phyloP scores from a whole-genome alignment of 768 basidiomycete species.

The Termitomyces sp. region DNA sequence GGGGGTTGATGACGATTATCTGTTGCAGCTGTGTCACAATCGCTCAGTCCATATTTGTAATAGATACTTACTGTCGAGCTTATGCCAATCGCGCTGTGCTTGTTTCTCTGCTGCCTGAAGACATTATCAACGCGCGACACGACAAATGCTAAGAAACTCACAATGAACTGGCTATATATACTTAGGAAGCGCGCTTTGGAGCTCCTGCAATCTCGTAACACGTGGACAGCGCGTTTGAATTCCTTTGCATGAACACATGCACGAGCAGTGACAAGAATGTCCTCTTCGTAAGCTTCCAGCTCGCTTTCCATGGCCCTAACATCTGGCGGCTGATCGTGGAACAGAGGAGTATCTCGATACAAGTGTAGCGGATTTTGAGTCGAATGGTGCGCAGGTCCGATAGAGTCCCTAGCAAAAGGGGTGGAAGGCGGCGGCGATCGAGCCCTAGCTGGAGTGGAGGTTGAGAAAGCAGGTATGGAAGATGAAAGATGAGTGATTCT shows the following conservation, averaged over 20 bases:
- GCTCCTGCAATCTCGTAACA: conserved; percentile 61
- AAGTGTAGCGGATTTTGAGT: conserved; percentile 22
- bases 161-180: conserved; percentile 81
- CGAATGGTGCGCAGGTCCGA: conserved; percentile 24
- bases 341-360: conserved; percentile 31
- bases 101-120: conserved; percentile 77
- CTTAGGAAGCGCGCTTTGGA: conserved; percentile 71
- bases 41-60: background rate
- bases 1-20: conserved; percentile 69
- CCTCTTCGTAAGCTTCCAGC: conserved; percentile 59
- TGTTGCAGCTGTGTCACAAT: conserved; percentile 19
- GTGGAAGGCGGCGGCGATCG: conserved; percentile 34
- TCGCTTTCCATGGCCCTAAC: conserved; percentile 34
- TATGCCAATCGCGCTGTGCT: conserved; percentile 81
- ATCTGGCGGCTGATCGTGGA: conserved; percentile 25
- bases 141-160: conserved; percentile 31
- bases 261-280: conserved; percentile 66
- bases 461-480: conserved; percentile 37
- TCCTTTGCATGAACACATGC: conserved; percentile 75
- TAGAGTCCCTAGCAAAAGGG: conserved; percentile 31
- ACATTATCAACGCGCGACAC: background rate
- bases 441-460: conserved; percentile 53
- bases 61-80: conserved; percentile 57
- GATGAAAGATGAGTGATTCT: conserved; percentile 20
- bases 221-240: conserved; percentile 63